Conservation (phyloP, 2,329 filamentous ascomycete species). For the Cercospora sp. region DNA sequence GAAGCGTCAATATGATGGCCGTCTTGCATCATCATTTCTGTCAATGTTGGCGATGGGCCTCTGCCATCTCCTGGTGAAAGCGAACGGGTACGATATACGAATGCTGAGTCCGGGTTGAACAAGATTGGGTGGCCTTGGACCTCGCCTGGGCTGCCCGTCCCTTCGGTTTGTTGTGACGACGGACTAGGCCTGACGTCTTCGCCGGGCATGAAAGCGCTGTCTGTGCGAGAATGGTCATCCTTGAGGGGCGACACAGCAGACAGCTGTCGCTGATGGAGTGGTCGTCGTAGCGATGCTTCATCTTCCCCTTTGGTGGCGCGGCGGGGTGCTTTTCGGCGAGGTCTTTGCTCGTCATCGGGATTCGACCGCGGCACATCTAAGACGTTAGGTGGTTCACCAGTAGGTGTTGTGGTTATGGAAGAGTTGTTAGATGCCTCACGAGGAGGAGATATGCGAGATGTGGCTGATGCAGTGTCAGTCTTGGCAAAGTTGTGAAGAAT, state of each 20-base stretch:
- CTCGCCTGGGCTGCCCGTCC: neutral
- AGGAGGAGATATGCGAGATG: conserved; percentile 7
- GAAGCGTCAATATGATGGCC: conserved; percentile 18
- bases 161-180: conserved; percentile 6
- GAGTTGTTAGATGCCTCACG: conserved; percentile 2
- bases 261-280: neutral
- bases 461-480: conserved; percentile 16
- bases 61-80: conserved; percentile 18
- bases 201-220: conserved; percentile 8
- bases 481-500: neutral
- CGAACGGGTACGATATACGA: conserved; percentile 26
- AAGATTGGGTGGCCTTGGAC: neutral
- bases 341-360: neutral
- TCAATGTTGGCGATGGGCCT: conserved; percentile 34
- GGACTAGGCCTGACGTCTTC: conserved; percentile 9
- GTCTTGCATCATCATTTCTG: conserved; percentile 34
- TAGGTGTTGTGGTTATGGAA: conserved; percentile 1
- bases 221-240: conserved; percentile 2
- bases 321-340: conserved; percentile 9
- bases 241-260: neutral
- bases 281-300: neutral
- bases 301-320: neutral
- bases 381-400: conserved; percentile 5
- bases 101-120: conserved; percentile 22
- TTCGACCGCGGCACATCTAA: conserved; percentile 3